Conservation (phyloP, 2,329 filamentous ascomycete species). For the Stachybotrys elegans region DNA sequence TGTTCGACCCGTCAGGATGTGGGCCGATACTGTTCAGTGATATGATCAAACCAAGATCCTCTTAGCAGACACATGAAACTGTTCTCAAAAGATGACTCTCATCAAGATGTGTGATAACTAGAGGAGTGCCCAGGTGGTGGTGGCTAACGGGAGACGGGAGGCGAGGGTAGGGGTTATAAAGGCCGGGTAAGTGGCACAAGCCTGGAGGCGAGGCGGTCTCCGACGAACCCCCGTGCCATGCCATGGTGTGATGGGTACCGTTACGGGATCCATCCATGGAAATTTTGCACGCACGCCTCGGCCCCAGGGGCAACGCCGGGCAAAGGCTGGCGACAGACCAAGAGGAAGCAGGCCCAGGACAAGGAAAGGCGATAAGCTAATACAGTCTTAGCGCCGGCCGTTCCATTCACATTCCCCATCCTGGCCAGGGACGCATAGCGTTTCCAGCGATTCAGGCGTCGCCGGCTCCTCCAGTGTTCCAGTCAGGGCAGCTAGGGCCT, state of each 20-base stretch:
- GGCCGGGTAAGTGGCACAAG: neutral
- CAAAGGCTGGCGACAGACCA: too few species aligned
- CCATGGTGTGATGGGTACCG: slow-evolving; percentile 2
- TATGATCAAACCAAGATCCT: neutral
- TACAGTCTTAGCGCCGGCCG: slow-evolving; percentile 1
- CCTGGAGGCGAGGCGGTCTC: slow-evolving; percentile 1
- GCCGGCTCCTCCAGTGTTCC: too few species aligned
- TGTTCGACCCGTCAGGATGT: too few species aligned
- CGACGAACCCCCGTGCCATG: neutral
- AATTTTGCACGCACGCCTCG: slow-evolving; percentile 4
- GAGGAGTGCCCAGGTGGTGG: neutral
- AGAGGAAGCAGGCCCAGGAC: neutral
- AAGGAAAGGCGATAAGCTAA: slow-evolving; percentile 3
- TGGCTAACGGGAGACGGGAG: neutral
- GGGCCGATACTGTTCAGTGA: too few species aligned
- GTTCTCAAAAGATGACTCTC: too few species aligned
- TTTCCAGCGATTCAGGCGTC: too few species aligned
- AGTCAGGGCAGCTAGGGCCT: too few species aligned
- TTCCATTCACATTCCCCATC: too few species aligned
- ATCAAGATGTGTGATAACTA: neutral
- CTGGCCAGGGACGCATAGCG: too few species aligned
- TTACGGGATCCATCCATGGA: slow-evolving; percentile 5
- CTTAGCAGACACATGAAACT: slow-evolving; percentile 1
- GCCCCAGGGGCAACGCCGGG: neutral
- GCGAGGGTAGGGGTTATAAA: neutral